Evolutionary conservation across 2,329 filamentous ascomycete genomes (phyloP).

Genomic region (Aspergillus jensenii): DNA sequence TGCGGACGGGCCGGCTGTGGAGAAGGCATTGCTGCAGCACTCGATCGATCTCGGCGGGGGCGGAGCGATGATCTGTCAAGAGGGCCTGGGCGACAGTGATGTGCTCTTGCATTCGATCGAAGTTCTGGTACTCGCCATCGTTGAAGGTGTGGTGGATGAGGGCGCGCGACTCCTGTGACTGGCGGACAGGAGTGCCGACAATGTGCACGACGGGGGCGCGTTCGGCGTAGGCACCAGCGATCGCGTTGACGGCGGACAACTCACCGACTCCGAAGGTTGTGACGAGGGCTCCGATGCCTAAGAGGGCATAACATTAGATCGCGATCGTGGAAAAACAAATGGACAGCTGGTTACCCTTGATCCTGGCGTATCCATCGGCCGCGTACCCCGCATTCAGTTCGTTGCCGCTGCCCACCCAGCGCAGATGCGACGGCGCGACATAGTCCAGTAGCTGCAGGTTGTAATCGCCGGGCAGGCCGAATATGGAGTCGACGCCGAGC

Average conservation of each 20-base stretch:
- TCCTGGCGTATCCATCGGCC: conserved; percentile 33
- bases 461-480: conserved; percentile 71
- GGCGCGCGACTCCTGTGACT: conserved; percentile 44
- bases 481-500: conserved; percentile 64
- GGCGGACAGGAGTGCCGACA: conserved; percentile 53
- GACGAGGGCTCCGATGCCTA: conserved; percentile 26
- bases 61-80: conserved; percentile 50
- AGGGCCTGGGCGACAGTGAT: conserved; percentile 15
- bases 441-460: conserved; percentile 70
- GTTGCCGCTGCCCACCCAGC: conserved; percentile 68
- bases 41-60: conserved; percentile 52
- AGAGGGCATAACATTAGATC: background rate
- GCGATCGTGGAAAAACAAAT: background rate
- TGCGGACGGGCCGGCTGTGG: conserved; percentile 55
- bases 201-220: conserved; percentile 67
- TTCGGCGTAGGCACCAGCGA: conserved; percentile 73
- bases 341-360: conserved; percentile 22
- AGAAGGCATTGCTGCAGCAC: conserved; percentile 52
- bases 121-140: conserved; percentile 17
- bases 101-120: conserved; percentile 15
- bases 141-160: conserved; percentile 65
- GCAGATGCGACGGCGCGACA: conserved; percentile 57
- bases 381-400: conserved; percentile 66
- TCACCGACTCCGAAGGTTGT: conserved; percentile 60
- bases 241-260: conserved; percentile 68